These are phyloP conservation scores for Chlamydomonas incerta DNA, from an alignment of 139 green algal genomes.

Conservation along the genomic window DNA sequence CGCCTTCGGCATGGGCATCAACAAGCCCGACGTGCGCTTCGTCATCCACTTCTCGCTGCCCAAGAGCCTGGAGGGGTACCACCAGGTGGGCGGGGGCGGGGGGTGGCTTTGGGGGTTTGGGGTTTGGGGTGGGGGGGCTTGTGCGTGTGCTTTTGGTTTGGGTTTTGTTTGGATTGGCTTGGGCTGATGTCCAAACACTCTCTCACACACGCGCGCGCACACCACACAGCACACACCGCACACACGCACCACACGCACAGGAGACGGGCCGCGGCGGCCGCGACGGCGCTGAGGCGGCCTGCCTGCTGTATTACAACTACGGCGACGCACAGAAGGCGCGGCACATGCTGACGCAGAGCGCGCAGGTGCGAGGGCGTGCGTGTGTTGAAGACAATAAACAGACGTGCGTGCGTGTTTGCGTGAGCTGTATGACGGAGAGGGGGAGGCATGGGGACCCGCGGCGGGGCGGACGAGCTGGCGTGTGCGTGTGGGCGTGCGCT, in stretches of 20 bases:
- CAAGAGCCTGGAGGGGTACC: conserved; percentile 93
- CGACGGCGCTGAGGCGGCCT: conserved; percentile 54
- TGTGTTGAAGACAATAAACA: too few relatives aligned
- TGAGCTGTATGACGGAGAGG: too few relatives aligned
- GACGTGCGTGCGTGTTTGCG: too few relatives aligned
- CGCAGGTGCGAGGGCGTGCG: conserved; percentile 25
- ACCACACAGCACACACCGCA: too few relatives aligned
- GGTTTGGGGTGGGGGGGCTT: not conserved
- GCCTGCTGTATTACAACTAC: conserved; percentile 74
- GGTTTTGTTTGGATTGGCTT: too few relatives aligned
- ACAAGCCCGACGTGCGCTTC: conserved; percentile 87
- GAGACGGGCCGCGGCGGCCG: conserved; percentile 64
- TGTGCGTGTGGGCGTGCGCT: too few relatives aligned
- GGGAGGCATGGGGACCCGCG: too few relatives aligned
- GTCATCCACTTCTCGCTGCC: conserved; percentile 93
- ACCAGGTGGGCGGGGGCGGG: conserved; percentile 55
- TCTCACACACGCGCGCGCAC: too few relatives aligned
- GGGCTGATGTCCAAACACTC: too few relatives aligned
- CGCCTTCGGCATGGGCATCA: conserved; percentile 74
- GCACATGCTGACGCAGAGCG: conserved; percentile 79
- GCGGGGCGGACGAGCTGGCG: too few relatives aligned
- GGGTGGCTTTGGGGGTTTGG: not conserved
- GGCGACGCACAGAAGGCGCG: conserved; percentile 71
- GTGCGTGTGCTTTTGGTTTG: too few relatives aligned
- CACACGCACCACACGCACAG: too few relatives aligned